Evolutionary conservation across 495 filamentous ascomycete genomes (phyloP), one percentile per base, ranked within the genome.

Genomic region (Choiromyces venosus): DNA sequence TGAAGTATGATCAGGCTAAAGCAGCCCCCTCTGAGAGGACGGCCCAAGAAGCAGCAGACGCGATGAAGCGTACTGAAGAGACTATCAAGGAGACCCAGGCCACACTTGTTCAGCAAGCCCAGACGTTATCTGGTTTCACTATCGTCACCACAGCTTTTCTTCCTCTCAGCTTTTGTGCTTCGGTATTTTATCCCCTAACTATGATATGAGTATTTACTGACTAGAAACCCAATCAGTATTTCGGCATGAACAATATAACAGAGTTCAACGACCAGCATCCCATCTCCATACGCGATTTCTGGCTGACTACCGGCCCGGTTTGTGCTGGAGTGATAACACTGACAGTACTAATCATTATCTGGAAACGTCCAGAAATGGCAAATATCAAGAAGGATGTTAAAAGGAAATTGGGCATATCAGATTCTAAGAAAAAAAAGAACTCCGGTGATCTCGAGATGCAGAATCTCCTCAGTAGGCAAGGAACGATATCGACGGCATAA

Each of bases 311-410:
- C 0, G n/a, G 21, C 0, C 21, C n/a, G 7, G 4, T 3, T 3
- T 12, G 9, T 12, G 8, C 7, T 9, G 21, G 6, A 8, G n/a
- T 10, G 25, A 9, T 52, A 8, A 0, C 25, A 12, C 5, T 52
- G 7, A 25, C 21, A 0, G 0, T 25, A 10, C 0, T 12, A 0
- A 3, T 52, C 21, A 2, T 3, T 2, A 0, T 3, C 21, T 52
- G 46, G 46, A n/a, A 10, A 3, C 21, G 21, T 3, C 21, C 21
- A 9, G 2, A 2, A 9, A 1, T 25, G 8, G 25, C 1, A 25
- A 0, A 3, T 0, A 1, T n/a, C 0, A 25, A 9, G 4, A 2
- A 0, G 21, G 2, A n/a, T 0, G 16, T 25, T 10, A 0, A 0
- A 3, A 12, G 2, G n/a, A 12, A 0, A 8, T 25, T 25, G 4